These are phyloP conservation scores for Cladobotryum mycophilum DNA, from an alignment of 2,329 filamentous ascomycete genomes.

Conservation along the genomic window DNA sequence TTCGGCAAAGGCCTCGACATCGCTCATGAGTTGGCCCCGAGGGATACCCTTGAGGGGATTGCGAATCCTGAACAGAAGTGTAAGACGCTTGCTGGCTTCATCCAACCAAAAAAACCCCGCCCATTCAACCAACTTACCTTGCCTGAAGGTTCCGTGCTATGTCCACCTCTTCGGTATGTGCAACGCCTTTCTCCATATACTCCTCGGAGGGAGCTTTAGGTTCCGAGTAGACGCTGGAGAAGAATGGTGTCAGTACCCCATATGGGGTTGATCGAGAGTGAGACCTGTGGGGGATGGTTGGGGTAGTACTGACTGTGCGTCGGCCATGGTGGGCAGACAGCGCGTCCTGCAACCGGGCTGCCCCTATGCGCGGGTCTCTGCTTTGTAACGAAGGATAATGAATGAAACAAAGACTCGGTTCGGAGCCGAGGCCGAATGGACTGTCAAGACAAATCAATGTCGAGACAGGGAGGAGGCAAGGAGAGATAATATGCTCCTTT, in stretches of 20 bases:
- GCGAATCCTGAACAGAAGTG: not conserved
- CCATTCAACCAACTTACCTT: constrained; percentile 27
- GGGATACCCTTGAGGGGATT: constrained; percentile 46
- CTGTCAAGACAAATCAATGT: not conserved
- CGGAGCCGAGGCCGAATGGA: not conserved
- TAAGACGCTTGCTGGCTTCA: not conserved
- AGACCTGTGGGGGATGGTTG: not conserved
- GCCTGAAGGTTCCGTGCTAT: constrained; percentile 36
- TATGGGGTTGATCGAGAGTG: not conserved
- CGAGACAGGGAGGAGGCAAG: constrained; percentile 10
- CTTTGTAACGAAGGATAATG: not conserved
- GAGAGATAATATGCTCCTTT: constrained; percentile 5
- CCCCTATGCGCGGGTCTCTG: too few species aligned
- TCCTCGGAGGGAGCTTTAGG: constrained; percentile 14
- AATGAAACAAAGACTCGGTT: constrained; percentile 6
- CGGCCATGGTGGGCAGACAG: constrained; percentile 4
- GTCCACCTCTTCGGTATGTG: constrained; percentile 28
- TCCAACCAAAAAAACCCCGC: too few species aligned
- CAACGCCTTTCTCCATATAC: constrained; percentile 20
- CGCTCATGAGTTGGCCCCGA: constrained; percentile 44
- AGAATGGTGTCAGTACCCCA: constrained; percentile 4
- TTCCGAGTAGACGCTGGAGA: constrained; percentile 7
- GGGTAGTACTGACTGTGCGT: constrained; percentile 8
- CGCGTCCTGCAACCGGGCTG: constrained; percentile 1
- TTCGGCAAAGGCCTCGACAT: constrained; percentile 55